Evolutionary conservation across 148 eudicot species (phyloP), one percentile per base, ranked within the genome.

Genomic region (Drosera capensis): DNA sequence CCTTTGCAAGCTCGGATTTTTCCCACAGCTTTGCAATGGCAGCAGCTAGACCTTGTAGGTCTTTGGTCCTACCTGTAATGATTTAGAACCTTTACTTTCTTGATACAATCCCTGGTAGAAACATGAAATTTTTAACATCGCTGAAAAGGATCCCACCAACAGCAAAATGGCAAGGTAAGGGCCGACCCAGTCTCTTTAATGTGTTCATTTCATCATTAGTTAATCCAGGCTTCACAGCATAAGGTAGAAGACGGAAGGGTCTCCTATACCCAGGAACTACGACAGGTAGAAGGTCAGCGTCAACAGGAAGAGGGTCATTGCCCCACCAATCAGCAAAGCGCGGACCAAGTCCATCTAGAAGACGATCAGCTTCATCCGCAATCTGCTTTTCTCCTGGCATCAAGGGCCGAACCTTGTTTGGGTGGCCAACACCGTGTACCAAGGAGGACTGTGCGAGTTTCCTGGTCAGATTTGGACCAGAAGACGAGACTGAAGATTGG

Each of bases 251-350:
- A 40, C 99, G 87, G 44, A 84, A 90, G 46, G 95, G 99, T 49
- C 56, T 80, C 54, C 73, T 71, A 53, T 71, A 78, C 48, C 93
- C 88, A 69, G 93, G 73, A 67, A 81, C 64, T 57, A 67, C 60
- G 30, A 94, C 95, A 29, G 99, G 94, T 55, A 90, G 69, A 64
- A 84, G 93, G 70, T 90, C 99, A 34, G 78, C 95, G 76, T 90
- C 99, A 67, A 90, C 62, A 48, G 99, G 99, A 43, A 84, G 46
- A 34, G 99, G 99, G 47, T 90, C 95, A 61, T 57, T 71, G 20
- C 99, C 93, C 93, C 93, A 90, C 99, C 99, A 90, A 71, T 78
- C 93, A 26, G 66, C 71, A 61, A 80, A 90, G 38, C 99, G 82
- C 24, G 95, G 99, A 45, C 99, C 99, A 45, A 90, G 68, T 52